These are phyloP conservation scores for Ogataea hybrid DNA, from an alignment of 1,139 yeast genomes.

Conservation along the genomic window DNA sequence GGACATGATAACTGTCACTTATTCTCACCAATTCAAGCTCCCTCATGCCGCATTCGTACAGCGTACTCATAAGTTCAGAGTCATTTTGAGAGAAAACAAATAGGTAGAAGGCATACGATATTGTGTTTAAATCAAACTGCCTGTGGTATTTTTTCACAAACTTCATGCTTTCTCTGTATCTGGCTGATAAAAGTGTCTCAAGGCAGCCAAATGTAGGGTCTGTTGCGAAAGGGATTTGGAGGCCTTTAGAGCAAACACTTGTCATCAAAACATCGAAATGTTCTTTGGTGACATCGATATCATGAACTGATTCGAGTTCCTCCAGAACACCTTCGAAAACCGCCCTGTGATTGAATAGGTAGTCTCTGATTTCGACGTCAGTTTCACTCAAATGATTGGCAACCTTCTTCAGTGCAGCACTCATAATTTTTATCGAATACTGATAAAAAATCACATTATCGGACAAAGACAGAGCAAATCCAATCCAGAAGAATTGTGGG, in stretches of 20 bases:
- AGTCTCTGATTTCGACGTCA: constrained; percentile 18
- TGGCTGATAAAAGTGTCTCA: no score
- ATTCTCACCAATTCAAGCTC: constrained; percentile 35
- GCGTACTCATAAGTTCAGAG: no score
- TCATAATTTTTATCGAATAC: constrained; percentile 47
- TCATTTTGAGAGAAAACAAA: no score
- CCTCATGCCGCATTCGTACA: constrained; percentile 45
- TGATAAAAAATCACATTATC: constrained; percentile 49
- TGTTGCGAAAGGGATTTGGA: constrained; percentile 59
- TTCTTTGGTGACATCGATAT: constrained; percentile 40
- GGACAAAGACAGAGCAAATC: constrained; percentile 39
- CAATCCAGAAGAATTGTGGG: constrained; percentile 68
- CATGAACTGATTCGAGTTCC: constrained; percentile 46
- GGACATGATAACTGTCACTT: constrained; percentile 42
- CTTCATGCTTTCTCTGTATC: no score
- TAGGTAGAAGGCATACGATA: no score
- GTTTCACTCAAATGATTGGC: constrained; percentile 20
- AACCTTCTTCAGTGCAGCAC: constrained; percentile 34
- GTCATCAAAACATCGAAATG: constrained; percentile 59
- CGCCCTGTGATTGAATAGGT: constrained; percentile 39
- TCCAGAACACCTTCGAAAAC: constrained; percentile 43
- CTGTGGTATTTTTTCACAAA: no score
- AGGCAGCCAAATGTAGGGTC: constrained; percentile 53
- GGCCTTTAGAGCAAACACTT: constrained; percentile 56
- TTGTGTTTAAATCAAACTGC: no score